A percentile compares a stretch with the other conserved stretches of the same genome.
Conservation (phyloP, 331 rosid species). For the Erythrophleum ivorense region DNA sequence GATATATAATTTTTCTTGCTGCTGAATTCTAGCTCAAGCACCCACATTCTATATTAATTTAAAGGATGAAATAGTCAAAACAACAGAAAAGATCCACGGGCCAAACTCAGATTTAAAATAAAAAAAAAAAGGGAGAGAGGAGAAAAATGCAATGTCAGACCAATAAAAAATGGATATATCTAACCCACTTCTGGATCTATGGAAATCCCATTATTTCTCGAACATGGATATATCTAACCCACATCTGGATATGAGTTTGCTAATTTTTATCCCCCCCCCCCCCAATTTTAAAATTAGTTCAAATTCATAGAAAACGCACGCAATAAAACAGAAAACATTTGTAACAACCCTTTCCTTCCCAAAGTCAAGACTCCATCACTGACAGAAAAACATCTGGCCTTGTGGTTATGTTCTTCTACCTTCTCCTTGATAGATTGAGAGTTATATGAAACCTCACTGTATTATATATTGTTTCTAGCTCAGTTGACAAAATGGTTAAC, state of each 20-base stretch:
- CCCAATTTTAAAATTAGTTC: neutral
- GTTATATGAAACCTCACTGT: neutral
- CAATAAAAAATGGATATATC: constrained; percentile 37
- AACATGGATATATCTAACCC: neutral
- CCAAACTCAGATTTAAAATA: constrained; percentile 27
- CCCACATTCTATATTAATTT: constrained; percentile 1
- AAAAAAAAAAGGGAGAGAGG: constrained; percentile 4
- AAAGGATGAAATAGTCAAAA: constrained; percentile 27
- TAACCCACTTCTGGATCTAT: constrained; percentile 33
- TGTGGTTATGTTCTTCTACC: constrained; percentile 9
- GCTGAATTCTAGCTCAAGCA: neutral
- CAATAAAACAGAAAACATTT: constrained; percentile 34
- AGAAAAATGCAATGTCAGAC: constrained; percentile 25
- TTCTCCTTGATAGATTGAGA: neutral
- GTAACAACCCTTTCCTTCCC: constrained; percentile 46
- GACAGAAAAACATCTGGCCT: constrained; percentile 31
- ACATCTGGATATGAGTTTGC: constrained; percentile 41
- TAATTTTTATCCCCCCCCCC: neutral
- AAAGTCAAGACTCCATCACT: constrained; percentile 39
- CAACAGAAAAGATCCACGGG: constrained; percentile 31
- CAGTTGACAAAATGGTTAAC: neutral
- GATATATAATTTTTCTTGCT: constrained; percentile 9
- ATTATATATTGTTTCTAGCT: neutral
- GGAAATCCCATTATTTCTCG: too few species aligned
- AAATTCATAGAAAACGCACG: constrained; percentile 6